phyloP scores from a whole-genome alignment of 371 early-diverging fungal species.

The Gilbertella persicaria region DNA sequence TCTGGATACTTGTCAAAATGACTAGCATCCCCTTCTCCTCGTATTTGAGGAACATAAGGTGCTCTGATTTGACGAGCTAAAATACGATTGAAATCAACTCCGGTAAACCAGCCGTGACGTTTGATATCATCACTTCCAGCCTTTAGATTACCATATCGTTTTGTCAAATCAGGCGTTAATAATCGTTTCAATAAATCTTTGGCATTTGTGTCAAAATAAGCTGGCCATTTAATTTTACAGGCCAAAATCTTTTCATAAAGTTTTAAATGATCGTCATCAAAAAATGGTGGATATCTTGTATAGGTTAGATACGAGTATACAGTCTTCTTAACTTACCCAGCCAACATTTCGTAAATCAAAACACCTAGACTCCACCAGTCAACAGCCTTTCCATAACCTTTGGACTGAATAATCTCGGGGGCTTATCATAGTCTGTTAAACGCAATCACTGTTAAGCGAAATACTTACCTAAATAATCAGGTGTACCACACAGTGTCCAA shows the following conservation, averaged over 20 bases:
- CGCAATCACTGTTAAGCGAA: not conserved
- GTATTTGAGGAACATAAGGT: slow-evolving; percentile 85
- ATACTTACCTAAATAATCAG: slow-evolving; percentile 78
- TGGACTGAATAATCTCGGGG: slow-evolving; percentile 97
- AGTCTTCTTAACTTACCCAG: slow-evolving; percentile 61
- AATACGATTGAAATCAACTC: slow-evolving; percentile 88
- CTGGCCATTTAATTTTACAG: slow-evolving; percentile 87
- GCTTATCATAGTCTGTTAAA: slow-evolving; percentile 46
- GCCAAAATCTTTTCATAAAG: slow-evolving; percentile 95
- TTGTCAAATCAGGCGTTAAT: slow-evolving; percentile 87
- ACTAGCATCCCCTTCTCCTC: slow-evolving; percentile 87
- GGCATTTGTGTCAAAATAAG: slow-evolving; percentile 87
- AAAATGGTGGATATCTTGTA: slow-evolving; percentile 89
- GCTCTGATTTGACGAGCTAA: slow-evolving; percentile 74
- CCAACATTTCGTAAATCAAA: slow-evolving; percentile 94
- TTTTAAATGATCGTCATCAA: slow-evolving; percentile 90
- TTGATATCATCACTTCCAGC: slow-evolving; percentile 85
- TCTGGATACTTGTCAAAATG: slow-evolving; percentile 94
- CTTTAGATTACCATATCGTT: slow-evolving; percentile 92
- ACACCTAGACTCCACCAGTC: slow-evolving; percentile 99
- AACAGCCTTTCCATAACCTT: slow-evolving; percentile 95
- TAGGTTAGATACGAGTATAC: not conserved
- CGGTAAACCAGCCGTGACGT: slow-evolving; percentile 91
- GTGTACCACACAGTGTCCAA: slow-evolving; percentile 97
- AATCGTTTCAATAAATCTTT: slow-evolving; percentile 93